Percentiles rank a stretch among this genome's conserved stretches.
These are phyloP conservation scores for Hippophae gyantsensis DNA, from an alignment of 306 rosid species.

Conservation along the genomic window DNA sequence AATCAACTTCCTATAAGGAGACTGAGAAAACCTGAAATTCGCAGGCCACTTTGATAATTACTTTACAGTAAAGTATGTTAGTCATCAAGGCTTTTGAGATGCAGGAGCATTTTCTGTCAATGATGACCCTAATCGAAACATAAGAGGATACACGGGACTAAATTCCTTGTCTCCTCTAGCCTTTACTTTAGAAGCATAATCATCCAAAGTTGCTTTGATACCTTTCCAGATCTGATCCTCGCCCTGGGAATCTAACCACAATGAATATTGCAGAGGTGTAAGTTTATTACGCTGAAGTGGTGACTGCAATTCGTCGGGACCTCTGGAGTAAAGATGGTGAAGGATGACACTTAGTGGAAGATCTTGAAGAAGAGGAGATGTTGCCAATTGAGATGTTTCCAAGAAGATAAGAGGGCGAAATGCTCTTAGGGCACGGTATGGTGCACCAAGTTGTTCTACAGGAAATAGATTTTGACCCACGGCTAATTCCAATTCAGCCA, in stretches of 20 bases:
- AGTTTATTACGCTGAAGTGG: constrained; percentile 87
- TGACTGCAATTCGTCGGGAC: constrained; percentile 84
- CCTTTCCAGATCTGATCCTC: constrained; percentile 99
- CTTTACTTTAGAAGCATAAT: constrained; percentile 70
- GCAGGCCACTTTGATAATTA: constrained; percentile 3
- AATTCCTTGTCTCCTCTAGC: constrained; percentile 94
- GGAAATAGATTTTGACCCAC: constrained; percentile 95
- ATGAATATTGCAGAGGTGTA: constrained; percentile 74
- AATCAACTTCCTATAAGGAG: no score
- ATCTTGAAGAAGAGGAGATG: constrained; percentile 91
- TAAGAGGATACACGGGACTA: constrained; percentile 87
- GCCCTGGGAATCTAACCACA: constrained; percentile 98
- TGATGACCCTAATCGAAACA: constrained; percentile 81
- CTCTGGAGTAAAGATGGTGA: constrained; percentile 88
- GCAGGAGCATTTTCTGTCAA: constrained; percentile 39
- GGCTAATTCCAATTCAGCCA: constrained; percentile 95
- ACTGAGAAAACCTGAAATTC: no score
- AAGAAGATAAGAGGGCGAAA: constrained; percentile 95
- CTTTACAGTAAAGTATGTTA: constrained; percentile 17
- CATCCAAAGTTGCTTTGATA: constrained; percentile 82
- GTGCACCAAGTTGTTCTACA: constrained; percentile 90
- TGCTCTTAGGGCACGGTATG: constrained; percentile 88
- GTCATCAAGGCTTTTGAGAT: constrained; percentile 38
- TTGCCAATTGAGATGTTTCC: constrained; percentile 84
- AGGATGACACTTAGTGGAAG: constrained; percentile 77